Evolutionary conservation across 2,329 filamentous ascomycete genomes (phyloP).

Genomic region (Cladophialophora yegresii): DNA sequence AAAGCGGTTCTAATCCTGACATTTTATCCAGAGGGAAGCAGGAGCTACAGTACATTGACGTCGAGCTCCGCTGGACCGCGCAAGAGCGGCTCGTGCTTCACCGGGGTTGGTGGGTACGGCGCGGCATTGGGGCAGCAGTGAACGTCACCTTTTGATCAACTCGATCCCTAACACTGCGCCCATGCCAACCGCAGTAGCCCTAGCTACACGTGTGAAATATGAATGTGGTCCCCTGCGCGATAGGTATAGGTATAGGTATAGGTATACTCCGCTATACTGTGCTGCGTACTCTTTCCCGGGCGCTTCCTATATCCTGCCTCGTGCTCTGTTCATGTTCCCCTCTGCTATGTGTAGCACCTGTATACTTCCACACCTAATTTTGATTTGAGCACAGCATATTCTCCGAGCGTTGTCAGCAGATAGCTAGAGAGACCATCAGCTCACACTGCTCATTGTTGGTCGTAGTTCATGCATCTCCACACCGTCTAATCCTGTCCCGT

Average conservation of each 20-base stretch:
- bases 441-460: neutral
- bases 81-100: neutral
- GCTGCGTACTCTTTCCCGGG: neutral
- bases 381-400: neutral
- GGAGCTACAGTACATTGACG: neutral
- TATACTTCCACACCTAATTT: neutral
- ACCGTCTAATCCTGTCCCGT: slow-evolving; percentile 9
- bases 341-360: neutral
- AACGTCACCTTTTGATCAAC: no score
- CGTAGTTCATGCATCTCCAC: slow-evolving; percentile 9
- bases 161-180: no score
- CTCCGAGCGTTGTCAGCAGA: neutral
- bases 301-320: neutral
- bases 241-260: neutral
- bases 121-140: neutral
- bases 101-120: neutral
- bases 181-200: neutral
- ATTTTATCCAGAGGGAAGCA: neutral
- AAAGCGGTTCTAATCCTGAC: neutral
- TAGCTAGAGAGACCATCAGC: neutral
- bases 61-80: neutral
- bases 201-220: neutral
- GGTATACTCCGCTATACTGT: neutral
- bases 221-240: neutral
- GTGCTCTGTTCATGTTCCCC: neutral